These are phyloP conservation scores for Platanthera guangdongensis DNA, from an alignment of 106 monocot species.

Conservation along the genomic window DNA sequence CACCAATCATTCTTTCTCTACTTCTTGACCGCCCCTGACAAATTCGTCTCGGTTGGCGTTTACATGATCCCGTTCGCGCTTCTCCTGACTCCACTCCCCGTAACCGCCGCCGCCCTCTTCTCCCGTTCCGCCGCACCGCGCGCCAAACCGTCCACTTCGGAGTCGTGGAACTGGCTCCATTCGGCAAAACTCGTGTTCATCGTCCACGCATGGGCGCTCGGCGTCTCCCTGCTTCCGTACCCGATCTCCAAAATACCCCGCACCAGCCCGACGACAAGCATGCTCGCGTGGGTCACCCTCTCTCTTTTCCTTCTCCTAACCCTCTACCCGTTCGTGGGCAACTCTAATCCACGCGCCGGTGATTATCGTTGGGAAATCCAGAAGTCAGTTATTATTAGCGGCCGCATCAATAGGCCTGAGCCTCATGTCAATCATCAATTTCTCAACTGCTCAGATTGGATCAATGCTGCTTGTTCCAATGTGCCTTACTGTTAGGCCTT, in stretches of 20 bases:
- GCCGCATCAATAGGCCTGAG: slow-evolving; percentile 44
- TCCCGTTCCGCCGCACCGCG: background rate
- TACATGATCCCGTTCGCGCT: slow-evolving; percentile 90
- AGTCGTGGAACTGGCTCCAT: slow-evolving; percentile 71
- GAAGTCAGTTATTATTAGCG: slow-evolving; percentile 57
- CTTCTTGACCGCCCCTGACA: slow-evolving; percentile 71
- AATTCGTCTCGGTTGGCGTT: slow-evolving; percentile 80
- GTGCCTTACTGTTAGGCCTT: slow-evolving; percentile 53
- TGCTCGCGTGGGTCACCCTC: slow-evolving; percentile 40
- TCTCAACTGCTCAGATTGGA: slow-evolving; percentile 79
- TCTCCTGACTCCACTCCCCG: slow-evolving; percentile 69
- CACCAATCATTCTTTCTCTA: slow-evolving; percentile 97
- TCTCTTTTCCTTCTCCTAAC: slow-evolving; percentile 28
- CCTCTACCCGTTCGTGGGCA: slow-evolving; percentile 26
- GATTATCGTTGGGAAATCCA: slow-evolving; percentile 44
- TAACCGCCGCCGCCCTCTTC: slow-evolving; percentile 70
- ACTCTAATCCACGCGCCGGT: slow-evolving; percentile 11
- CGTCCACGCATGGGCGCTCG: slow-evolving; percentile 56
- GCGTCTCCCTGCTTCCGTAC: slow-evolving; percentile 54
- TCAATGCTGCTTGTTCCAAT: slow-evolving; percentile 63
- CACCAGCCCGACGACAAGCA: slow-evolving; percentile 17
- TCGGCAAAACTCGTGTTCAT: slow-evolving; percentile 51
- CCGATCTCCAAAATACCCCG: slow-evolving; percentile 34
- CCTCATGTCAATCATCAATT: slow-evolving; percentile 93
- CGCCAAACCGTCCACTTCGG: background rate